Conservation (phyloP, 257 asterid species). For the Petunia secreta region DNA sequence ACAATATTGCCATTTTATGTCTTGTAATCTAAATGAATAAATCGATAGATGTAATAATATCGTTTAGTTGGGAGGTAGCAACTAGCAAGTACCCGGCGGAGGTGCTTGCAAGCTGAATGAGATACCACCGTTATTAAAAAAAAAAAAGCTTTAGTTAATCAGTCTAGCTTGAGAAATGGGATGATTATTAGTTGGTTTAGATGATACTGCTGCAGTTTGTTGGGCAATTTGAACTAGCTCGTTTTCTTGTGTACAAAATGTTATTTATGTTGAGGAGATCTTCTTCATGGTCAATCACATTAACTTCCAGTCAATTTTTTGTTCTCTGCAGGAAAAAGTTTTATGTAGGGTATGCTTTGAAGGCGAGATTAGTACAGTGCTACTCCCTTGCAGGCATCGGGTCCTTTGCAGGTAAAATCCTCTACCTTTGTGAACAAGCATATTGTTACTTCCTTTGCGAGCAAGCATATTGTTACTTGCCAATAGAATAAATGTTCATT, state of each 20-base stretch:
- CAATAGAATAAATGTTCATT: constrained; percentile 18
- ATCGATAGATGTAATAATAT: not conserved
- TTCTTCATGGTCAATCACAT: not conserved
- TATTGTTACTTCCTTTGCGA: constrained; percentile 4
- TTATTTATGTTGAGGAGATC: constrained; percentile 8
- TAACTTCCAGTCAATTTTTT: not conserved
- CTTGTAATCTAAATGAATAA: constrained; percentile 13
- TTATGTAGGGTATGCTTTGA: constrained; percentile 93
- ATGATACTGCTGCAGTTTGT: not conserved
- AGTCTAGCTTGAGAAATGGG: constrained; percentile 15
- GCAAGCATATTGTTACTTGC: not conserved
- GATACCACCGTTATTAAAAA: too few relatives aligned
- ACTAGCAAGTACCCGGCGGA: too few relatives aligned
- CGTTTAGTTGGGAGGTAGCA: not conserved
- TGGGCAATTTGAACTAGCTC: not conserved
- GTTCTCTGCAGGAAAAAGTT: constrained; percentile 77
- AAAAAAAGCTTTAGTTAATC: not conserved
- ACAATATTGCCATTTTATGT: not conserved
- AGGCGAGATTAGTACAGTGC: constrained; percentile 88
- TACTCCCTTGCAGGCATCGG: constrained; percentile 98
- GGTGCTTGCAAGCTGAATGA: too few relatives aligned
- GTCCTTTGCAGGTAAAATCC: constrained; percentile 79
- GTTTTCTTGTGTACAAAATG: constrained; percentile 2
- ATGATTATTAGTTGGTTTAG: not conserved
- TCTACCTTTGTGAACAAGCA: not conserved